Evolutionary conservation across 2,329 filamentous ascomycete species (phyloP).

Genomic region (Aaosphaeria pasadenensis): DNA sequence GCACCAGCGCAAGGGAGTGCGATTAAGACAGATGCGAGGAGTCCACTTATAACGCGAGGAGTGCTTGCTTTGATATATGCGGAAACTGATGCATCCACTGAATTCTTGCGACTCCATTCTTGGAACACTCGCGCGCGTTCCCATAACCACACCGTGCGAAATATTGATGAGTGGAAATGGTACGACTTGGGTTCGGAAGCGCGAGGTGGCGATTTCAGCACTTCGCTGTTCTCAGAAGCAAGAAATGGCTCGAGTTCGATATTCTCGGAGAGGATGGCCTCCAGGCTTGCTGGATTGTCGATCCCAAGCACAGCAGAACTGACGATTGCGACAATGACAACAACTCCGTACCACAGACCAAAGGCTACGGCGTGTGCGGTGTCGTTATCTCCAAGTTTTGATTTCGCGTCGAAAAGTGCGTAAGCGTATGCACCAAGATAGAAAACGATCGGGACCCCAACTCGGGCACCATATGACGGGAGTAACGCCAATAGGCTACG

Average conservation of each 20-base stretch:
- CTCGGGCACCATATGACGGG: constrained; percentile 2
- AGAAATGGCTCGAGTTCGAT: not conserved
- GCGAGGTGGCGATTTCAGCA: not conserved
- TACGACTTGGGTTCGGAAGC: not conserved
- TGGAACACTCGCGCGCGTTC: not conserved
- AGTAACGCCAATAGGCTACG: constrained; percentile 4
- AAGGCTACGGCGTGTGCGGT: constrained; percentile 24
- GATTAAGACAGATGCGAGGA: constrained; percentile 2
- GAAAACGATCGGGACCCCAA: constrained; percentile 7
- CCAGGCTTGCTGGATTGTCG: constrained; percentile 21
- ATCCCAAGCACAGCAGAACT: constrained; percentile 25
- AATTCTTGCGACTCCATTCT: not conserved
- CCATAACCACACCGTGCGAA: not conserved
- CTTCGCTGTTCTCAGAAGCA: not conserved
- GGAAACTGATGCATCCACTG: not conserved
- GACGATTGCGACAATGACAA: constrained; percentile 28
- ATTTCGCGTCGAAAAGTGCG: constrained; percentile 3
- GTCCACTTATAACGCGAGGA: not conserved
- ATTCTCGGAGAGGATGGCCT: constrained; percentile 4
- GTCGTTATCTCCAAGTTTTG: constrained; percentile 14
- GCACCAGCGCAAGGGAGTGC: constrained; percentile 2
- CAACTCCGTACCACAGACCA: constrained; percentile 29
- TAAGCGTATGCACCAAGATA: constrained; percentile 6
- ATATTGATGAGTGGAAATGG: not conserved
- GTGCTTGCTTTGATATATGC: not conserved